A percentile compares a stretch with the other conserved stretches of the same genome.
phyloP scores from a whole-genome alignment of 257 asterid genomes.

The Coffea canephora region DNA sequence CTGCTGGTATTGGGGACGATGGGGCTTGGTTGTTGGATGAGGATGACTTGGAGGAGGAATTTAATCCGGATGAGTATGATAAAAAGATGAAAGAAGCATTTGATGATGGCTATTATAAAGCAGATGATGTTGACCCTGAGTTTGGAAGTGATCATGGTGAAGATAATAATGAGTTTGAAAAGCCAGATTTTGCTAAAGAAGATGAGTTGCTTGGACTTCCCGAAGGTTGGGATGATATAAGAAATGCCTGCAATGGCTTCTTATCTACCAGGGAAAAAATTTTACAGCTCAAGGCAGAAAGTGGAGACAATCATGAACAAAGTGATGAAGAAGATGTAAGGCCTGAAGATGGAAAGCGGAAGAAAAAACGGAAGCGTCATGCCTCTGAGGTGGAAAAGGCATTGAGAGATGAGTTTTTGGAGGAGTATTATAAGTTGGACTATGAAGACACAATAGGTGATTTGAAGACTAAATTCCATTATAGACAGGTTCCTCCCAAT shows the following conservation, averaged over 20 bases:
- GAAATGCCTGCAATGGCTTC: constrained; percentile 46
- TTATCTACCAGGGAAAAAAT: constrained; percentile 45
- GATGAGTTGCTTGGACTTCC: constrained; percentile 82
- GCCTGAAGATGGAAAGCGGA: constrained; percentile 45
- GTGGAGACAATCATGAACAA: constrained; percentile 25
- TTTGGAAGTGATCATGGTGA: constrained; percentile 62
- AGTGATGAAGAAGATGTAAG: constrained; percentile 33
- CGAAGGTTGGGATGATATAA: constrained; percentile 58
- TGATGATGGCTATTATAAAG: constrained; percentile 58
- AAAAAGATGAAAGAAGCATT: constrained; percentile 69
- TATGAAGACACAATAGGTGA: constrained; percentile 80
- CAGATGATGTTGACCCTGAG: constrained; percentile 56
- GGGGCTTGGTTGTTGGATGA: constrained; percentile 41
- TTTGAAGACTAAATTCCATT: constrained; percentile 78
- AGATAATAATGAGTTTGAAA: constrained; percentile 41
- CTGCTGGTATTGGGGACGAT: constrained; percentile 63
- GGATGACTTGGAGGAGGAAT: constrained; percentile 76
- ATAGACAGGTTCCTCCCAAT: constrained; percentile 54
- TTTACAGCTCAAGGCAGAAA: constrained; percentile 30
- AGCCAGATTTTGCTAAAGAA: constrained; percentile 82
- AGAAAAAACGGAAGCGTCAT: constrained; percentile 47
- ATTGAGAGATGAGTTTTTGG: constrained; percentile 56
- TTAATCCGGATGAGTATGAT: constrained; percentile 71
- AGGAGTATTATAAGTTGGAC: constrained; percentile 82
- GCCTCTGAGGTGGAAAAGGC: constrained; percentile 48